Evolutionary conservation across 257 asterid species (phyloP).

Genomic region (Handroanthus guayacan): DNA sequence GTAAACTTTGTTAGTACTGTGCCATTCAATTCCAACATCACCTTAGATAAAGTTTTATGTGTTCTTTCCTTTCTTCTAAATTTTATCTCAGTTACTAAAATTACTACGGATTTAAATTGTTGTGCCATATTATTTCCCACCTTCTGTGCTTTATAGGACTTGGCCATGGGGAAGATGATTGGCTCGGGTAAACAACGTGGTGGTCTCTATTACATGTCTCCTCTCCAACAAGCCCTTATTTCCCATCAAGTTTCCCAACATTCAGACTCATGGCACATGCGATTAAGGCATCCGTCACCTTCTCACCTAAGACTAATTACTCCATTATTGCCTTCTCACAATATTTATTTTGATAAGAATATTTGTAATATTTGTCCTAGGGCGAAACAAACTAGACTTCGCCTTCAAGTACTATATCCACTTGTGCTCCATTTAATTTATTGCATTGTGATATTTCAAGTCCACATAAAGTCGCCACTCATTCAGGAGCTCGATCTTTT

Average conservation of each 20-base stretch:
- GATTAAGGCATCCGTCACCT: conserved; percentile 11
- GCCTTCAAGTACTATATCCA: conserved; percentile 2
- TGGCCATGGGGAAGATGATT: conserved; percentile 33
- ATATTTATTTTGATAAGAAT: background rate
- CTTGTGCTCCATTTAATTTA: conserved; percentile 20
- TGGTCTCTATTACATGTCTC: conserved; percentile 28
- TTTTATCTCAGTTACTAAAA: no score
- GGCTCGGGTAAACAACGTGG: background rate
- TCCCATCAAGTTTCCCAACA: background rate
- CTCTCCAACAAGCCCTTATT: background rate
- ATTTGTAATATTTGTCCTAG: conserved; percentile 2
- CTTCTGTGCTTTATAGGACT: conserved; percentile 24
- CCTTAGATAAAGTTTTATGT: background rate
- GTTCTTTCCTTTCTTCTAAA: no score
- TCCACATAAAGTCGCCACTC: background rate
- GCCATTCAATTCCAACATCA: background rate
- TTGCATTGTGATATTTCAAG: conserved; percentile 28
- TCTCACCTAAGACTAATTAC: background rate
- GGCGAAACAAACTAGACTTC: conserved; percentile 20
- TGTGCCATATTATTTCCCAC: no score
- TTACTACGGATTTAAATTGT: no score
- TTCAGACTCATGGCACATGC: conserved; percentile 3
- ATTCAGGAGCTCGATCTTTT: background rate
- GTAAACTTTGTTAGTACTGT: background rate
- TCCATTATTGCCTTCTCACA: background rate